Conservation (phyloP, 139 green algal genomes). For the Pseudopediastrum boryanum region DNA sequence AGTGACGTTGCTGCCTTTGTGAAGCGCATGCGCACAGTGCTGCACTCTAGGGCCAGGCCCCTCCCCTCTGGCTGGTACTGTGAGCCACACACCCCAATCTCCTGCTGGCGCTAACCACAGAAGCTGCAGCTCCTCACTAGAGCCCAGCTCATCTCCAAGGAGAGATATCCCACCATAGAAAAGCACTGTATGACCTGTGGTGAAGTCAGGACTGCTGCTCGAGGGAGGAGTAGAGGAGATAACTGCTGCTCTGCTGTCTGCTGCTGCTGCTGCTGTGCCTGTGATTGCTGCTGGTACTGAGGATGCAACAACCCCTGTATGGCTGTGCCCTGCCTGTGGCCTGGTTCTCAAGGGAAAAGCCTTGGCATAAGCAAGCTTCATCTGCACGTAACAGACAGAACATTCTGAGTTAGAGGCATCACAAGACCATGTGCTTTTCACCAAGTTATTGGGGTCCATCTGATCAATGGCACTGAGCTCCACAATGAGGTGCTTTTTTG, state of each 20-base stretch:
- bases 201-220: no score
- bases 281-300: constrained; percentile 5
- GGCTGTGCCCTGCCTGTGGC: no score
- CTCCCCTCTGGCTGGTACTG: not conserved
- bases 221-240: no score
- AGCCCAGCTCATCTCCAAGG: not conserved
- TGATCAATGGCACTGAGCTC: no score
- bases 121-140: constrained; percentile 14
- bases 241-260: not conserved
- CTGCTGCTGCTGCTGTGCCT: not conserved
- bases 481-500: no score
- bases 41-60: constrained; percentile 5
- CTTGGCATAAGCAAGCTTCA: no score
- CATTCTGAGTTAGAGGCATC: no score
- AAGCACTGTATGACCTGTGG: constrained; percentile 11
- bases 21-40: not conserved
- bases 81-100: constrained; percentile 4
- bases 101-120: not conserved
- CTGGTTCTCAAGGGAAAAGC: no score
- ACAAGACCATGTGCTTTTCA: no score
- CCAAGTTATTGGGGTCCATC: no score
- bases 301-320: no score
- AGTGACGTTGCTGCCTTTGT: not conserved
- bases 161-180: constrained; percentile 16
- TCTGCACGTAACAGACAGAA: no score